Evolutionary conservation across 331 rosid species (phyloP).

Genomic region (Erythrophleum ivorense): DNA sequence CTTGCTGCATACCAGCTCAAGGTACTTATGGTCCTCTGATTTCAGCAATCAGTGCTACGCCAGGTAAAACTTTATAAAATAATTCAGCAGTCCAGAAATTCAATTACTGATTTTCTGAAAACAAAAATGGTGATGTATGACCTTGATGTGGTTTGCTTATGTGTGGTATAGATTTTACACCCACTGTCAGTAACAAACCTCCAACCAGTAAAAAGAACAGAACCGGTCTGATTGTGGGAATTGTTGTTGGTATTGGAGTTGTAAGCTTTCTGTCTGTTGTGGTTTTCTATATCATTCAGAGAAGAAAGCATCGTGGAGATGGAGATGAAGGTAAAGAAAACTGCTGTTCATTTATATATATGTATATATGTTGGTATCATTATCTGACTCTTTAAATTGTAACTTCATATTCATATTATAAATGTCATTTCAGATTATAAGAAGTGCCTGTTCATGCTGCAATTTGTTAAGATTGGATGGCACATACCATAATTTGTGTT

Average conservation of each 20-base stretch:
- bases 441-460: not conserved
- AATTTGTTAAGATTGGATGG: not conserved
- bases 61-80: constrained; percentile 53
- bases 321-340: constrained; percentile 63
- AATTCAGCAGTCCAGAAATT: constrained; percentile 8
- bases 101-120: not conserved
- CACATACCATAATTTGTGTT: constrained; percentile 12
- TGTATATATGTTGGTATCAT: not conserved
- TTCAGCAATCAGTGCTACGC: constrained; percentile 60
- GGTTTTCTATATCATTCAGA: constrained; percentile 42
- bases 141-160: constrained; percentile 9
- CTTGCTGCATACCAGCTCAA: constrained; percentile 58
- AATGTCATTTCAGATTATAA: constrained; percentile 1
- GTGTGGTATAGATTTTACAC: constrained; percentile 58
- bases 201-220: constrained; percentile 49
- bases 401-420: not conserved
- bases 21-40: constrained; percentile 58
- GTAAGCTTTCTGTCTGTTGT: constrained; percentile 47
- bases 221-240: constrained; percentile 62
- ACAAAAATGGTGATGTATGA: not conserved
- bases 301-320: constrained; percentile 46
- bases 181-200: constrained; percentile 60
- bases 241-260: constrained; percentile 59
- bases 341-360: not conserved
- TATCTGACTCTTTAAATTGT: not conserved